phyloP scores from a whole-genome alignment of 2,329 filamentous ascomycete species.

The Ophiostoma populinum region DNA sequence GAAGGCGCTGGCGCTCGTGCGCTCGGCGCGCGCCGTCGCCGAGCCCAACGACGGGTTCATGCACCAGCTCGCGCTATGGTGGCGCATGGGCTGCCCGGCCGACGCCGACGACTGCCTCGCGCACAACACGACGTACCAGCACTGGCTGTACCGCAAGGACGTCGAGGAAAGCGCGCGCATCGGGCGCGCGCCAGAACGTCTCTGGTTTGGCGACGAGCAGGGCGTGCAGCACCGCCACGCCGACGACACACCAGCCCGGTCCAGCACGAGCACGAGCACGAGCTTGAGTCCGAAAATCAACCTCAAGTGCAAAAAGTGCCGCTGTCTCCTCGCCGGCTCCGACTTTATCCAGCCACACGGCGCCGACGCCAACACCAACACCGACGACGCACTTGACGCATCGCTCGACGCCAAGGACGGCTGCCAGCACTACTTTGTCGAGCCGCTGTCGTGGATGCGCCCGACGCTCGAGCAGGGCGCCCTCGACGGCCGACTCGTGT shows the following conservation, averaged over 20 bases:
- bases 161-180: constrained; percentile 44
- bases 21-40: constrained; percentile 54
- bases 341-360: constrained; percentile 51
- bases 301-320: constrained; percentile 82
- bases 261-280: too few species aligned
- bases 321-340: constrained; percentile 39
- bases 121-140: constrained; percentile 59
- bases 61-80: constrained; percentile 72
- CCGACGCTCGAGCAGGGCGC: constrained; percentile 62
- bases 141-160: constrained; percentile 42
- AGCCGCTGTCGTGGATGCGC: constrained; percentile 92
- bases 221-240: constrained; percentile 13
- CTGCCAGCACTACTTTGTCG: constrained; percentile 80
- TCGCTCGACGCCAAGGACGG: constrained; percentile 7
- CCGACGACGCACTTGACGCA: too few species aligned
- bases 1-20: constrained; percentile 52
- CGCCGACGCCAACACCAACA: constrained; percentile 10
- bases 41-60: constrained; percentile 90
- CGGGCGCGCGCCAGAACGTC: constrained; percentile 63
- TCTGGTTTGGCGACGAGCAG: constrained; percentile 68
- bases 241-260: not conserved
- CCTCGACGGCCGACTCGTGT: constrained; percentile 69
- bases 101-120: constrained; percentile 36
- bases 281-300: constrained; percentile 32
- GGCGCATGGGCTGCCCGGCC: constrained; percentile 66